These are phyloP conservation scores for Mucor saturninus DNA, from an alignment of 371 early-diverging fungal species.

Conservation along the genomic window DNA sequence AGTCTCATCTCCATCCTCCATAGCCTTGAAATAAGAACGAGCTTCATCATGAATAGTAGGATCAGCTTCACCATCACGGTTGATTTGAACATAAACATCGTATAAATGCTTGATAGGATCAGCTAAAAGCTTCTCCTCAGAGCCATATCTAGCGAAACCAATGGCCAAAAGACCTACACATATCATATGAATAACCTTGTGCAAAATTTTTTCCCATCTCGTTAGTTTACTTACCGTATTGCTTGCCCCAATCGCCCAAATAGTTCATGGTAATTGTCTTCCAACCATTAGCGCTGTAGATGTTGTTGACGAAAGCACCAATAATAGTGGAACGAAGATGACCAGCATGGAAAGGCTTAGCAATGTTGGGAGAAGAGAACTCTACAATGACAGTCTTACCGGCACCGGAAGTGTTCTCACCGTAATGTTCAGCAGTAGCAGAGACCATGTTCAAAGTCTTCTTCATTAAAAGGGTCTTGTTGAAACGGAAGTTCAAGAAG, in stretches of 20 bases:
- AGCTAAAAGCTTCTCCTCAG: conserved; percentile 73
- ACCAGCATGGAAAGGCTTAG: conserved; percentile 99
- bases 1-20: conserved; percentile 96
- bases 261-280: conserved; percentile 96
- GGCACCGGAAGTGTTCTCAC: conserved; percentile 67
- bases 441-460: conserved; percentile 59
- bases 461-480: conserved; percentile 59
- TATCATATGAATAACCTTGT: too few species aligned
- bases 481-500: conserved; percentile 86
- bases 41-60: conserved; percentile 85
- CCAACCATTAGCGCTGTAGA: conserved; percentile 86
- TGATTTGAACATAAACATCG: conserved; percentile 96
- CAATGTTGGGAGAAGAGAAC: conserved; percentile 98
- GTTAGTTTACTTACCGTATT: conserved; percentile 75
- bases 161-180: conserved; percentile 85
- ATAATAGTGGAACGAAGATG: conserved; percentile 98
- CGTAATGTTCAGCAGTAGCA: conserved; percentile 59
- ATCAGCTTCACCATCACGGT: conserved; percentile 76
- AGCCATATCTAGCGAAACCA: conserved; percentile 85
- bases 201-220: neutral
- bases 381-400: conserved; percentile 89
- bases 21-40: conserved; percentile 94
- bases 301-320: conserved; percentile 91
- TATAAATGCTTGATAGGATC: conserved; percentile 96
- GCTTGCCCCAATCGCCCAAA: conserved; percentile 99